Conservation (phyloP, 1,284 basidiomycete genomes). For the Moniliella sp. region DNA sequence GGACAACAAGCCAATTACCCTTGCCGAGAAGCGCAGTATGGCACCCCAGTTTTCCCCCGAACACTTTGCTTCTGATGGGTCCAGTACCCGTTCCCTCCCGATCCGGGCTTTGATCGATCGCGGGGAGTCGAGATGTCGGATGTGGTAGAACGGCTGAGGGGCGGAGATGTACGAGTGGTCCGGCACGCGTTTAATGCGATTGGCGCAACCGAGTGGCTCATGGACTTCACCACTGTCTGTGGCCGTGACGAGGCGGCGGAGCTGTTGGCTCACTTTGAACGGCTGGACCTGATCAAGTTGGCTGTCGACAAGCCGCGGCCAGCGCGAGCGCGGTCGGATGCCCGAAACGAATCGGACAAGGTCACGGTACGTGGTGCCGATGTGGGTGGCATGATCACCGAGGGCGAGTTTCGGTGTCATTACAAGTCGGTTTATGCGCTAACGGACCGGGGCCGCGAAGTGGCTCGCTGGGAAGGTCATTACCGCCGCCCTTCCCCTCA, state of each 20-base stretch:
- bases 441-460: conserved; percentile 64
- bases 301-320: conserved; percentile 41
- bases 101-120: conserved; percentile 35
- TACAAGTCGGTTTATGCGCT: conserved; percentile 79
- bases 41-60: too few species aligned
- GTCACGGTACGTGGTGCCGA: conserved; percentile 18
- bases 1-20: conserved; percentile 44
- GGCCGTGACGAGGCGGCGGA: conserved; percentile 90
- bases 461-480: conserved; percentile 48
- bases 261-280: conserved; percentile 86
- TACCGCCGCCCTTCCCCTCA: too few species aligned
- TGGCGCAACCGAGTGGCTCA: conserved; percentile 78
- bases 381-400: conserved; percentile 7
- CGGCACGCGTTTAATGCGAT: conserved; percentile 71
- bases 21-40: too few species aligned
- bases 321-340: too few species aligned
- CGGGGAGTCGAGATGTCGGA: conserved; percentile 41
- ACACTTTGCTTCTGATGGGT: too few species aligned
- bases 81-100: conserved; percentile 12
- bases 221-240: conserved; percentile 85
- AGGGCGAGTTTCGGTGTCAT: conserved; percentile 64
- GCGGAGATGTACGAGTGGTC: conserved; percentile 4
- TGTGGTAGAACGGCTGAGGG: conserved; percentile 41
- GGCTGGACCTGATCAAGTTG: conserved; percentile 67
- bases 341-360: conserved; percentile 11